phyloP scores from a whole-genome alignment of 495 filamentous ascomycete species.

The Pseudoneurospora amorphoporcata region DNA sequence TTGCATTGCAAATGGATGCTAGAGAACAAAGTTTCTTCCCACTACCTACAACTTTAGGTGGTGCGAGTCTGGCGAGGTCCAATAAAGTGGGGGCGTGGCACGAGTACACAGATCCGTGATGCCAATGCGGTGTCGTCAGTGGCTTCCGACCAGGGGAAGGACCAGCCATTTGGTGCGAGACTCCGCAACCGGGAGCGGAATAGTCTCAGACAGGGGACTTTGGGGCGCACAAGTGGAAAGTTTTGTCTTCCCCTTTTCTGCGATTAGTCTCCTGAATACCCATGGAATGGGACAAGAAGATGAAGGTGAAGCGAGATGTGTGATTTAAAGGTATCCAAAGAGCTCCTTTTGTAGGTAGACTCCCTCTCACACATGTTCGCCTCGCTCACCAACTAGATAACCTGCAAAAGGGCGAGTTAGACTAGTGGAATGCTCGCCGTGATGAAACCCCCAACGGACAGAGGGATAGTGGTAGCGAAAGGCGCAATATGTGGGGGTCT shows the following conservation, averaged over 20 bases:
- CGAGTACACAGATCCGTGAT: neutral
- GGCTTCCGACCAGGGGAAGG: neutral
- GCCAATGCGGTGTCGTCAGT: neutral
- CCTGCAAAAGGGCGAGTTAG: neutral
- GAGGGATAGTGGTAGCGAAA: neutral
- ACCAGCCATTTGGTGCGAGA: neutral
- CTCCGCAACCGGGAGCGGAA: neutral
- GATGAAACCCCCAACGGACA: neutral
- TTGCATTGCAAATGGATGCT: neutral
- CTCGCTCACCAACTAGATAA: neutral
- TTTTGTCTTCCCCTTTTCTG: neutral
- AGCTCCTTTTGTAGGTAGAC: neutral
- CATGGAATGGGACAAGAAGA: neutral
- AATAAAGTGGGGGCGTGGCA: too few relatives aligned
- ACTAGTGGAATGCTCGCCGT: neutral
- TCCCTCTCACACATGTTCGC: neutral
- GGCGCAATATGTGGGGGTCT: neutral
- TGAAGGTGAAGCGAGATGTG: neutral
- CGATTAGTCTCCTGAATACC: neutral
- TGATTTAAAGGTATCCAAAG: neutral
- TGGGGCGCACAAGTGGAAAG: neutral
- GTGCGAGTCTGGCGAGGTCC: too few relatives aligned
- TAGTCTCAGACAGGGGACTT: neutral
- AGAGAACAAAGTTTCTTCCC: neutral
- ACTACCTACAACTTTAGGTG: too few relatives aligned